Percentiles rank a stretch among this genome's conserved stretches.
Evolutionary conservation across 1,284 basidiomycete species (phyloP).

Genomic region (Ustilago nuda): DNA sequence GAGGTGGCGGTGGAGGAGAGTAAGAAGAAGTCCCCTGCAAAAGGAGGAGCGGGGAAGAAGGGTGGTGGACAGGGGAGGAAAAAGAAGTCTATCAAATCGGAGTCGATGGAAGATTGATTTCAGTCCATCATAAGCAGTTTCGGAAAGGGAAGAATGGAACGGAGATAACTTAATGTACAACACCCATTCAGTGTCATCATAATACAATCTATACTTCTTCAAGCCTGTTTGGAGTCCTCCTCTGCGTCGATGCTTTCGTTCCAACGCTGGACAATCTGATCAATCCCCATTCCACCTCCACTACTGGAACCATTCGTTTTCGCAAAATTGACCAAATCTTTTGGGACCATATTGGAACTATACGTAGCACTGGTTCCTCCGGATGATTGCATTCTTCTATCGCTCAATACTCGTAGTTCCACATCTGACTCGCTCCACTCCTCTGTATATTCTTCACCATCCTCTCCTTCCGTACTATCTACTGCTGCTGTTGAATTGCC

Average conservation of each 20-base stretch:
- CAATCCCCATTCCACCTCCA: conserved; percentile 14
- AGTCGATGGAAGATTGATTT: conserved; percentile 28
- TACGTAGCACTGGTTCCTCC: conserved; percentile 71
- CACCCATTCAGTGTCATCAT: not conserved
- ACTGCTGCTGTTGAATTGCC: not conserved
- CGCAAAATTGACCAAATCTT: conserved; percentile 84
- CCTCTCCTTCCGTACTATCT: not conserved
- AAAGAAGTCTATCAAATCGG: conserved; percentile 18
- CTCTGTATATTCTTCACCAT: not conserved
- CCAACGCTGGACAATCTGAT: conserved; percentile 36
- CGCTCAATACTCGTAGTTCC: conserved; percentile 76
- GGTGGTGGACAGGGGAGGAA: conserved; percentile 3
- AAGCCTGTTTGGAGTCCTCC: not conserved
- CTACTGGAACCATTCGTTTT: conserved; percentile 55
- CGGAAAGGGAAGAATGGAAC: not conserved
- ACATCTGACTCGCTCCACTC: conserved; percentile 9
- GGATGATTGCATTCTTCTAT: conserved; percentile 72
- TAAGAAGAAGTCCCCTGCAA: conserved; percentile 8
- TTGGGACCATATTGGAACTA: conserved; percentile 90
- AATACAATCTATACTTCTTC: not conserved
- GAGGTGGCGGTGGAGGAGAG: conserved; percentile 5
- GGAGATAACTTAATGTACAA: conserved; percentile 4
- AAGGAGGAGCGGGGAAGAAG: conserved; percentile 18
- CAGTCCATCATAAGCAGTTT: not conserved
- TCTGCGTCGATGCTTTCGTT: conserved; percentile 25